Evolutionary conservation across 2,329 filamentous ascomycete genomes (phyloP), one percentile per base, ranked within the genome.

Genomic region (Paraconiothyrium brasiliense): DNA sequence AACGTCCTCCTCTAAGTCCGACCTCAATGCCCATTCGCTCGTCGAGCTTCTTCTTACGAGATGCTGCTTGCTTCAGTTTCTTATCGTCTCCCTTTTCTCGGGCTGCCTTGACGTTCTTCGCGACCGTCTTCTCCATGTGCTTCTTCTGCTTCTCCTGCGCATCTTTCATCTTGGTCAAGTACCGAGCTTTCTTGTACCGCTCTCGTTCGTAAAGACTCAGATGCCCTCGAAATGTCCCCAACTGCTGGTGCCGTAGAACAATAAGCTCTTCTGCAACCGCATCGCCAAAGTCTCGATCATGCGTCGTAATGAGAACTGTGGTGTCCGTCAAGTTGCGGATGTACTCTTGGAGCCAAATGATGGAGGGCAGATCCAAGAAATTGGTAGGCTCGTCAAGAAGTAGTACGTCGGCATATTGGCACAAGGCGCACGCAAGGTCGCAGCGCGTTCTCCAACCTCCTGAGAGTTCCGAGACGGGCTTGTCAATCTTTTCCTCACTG

Each of bases 381-480:
- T 96, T 96, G 37, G 92, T 96, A 0, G 93, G 93, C 74, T 96
- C 92, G 75, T 96, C 92, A 2, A 96, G 86, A 54, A 96, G 89
- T 60, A 96, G 83, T 2, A 96, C 87, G 67, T 96, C 92, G 0
- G 89, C 87, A 8, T 90, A 86, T 64, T 93, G 90, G 1, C 92
- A 85, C 4, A 96, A 82, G 0, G 88, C 87, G 3, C 78, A 79
- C 2, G 81, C 82, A 11, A 83, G 75, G 47, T 76, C 76, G 51
- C 79, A 81, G 13, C 81, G 71, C 27, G 80, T 83, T 52, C 70
- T 72, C 81, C 81, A 83, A 0, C 81, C 93, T 7, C 93, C 92
- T 0, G 92, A 95, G 2, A 96, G 82, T 39, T 87, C 87, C 0
- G 83, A 82, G 13, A 92, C 84, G 7, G 87, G 83, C 62, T 85